Evolutionary conservation across 2,329 filamentous ascomycete species (phyloP).

Genomic region (Trichoderma semiorbis): DNA sequence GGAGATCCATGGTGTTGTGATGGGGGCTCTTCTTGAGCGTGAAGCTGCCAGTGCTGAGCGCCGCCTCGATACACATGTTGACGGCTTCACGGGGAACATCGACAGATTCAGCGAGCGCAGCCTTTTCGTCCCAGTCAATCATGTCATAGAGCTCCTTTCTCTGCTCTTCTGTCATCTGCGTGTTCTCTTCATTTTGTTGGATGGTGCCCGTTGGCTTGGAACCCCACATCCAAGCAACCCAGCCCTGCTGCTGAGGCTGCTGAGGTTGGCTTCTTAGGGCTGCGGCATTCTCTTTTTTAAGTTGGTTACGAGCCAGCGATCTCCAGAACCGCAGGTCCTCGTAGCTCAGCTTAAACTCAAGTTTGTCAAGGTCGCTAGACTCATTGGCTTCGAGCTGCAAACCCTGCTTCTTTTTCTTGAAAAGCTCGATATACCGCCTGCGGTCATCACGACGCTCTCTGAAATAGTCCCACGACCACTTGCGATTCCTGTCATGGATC

Average conservation of each 20-base stretch:
- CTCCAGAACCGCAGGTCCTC: slow-evolving; percentile 98
- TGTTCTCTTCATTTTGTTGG: slow-evolving; percentile 64
- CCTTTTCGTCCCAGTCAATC: slow-evolving; percentile 98
- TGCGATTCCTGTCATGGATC: slow-evolving; percentile 88
- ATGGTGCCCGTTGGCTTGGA: slow-evolving; percentile 62
- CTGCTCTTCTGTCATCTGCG: slow-evolving; percentile 90
- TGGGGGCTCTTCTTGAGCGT: slow-evolving; percentile 73
- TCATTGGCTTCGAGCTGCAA: slow-evolving; percentile 70
- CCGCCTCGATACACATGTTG: slow-evolving; percentile 88
- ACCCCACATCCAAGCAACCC: slow-evolving; percentile 91
- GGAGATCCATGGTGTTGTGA: slow-evolving; percentile 67
- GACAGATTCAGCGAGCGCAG: slow-evolving; percentile 79
- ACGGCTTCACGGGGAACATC: slow-evolving; percentile 88
- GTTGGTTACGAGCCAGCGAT: slow-evolving; percentile 85
- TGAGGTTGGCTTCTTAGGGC: slow-evolving; percentile 64
- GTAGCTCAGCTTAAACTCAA: slow-evolving; percentile 87
- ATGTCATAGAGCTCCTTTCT: slow-evolving; percentile 94
- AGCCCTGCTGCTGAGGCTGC: slow-evolving; percentile 71
- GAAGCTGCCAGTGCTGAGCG: slow-evolving; percentile 93
- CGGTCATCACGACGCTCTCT: slow-evolving; percentile 88
- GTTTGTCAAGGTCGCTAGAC: slow-evolving; percentile 63
- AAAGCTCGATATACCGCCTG: slow-evolving; percentile 82
- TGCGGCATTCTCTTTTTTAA: slow-evolving; percentile 91
- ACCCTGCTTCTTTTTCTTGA: slow-evolving; percentile 86
- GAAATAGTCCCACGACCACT: slow-evolving; percentile 97